Evolutionary conservation across 495 filamentous ascomycete species (phyloP).

Genomic region (Podospora tetraspora): DNA sequence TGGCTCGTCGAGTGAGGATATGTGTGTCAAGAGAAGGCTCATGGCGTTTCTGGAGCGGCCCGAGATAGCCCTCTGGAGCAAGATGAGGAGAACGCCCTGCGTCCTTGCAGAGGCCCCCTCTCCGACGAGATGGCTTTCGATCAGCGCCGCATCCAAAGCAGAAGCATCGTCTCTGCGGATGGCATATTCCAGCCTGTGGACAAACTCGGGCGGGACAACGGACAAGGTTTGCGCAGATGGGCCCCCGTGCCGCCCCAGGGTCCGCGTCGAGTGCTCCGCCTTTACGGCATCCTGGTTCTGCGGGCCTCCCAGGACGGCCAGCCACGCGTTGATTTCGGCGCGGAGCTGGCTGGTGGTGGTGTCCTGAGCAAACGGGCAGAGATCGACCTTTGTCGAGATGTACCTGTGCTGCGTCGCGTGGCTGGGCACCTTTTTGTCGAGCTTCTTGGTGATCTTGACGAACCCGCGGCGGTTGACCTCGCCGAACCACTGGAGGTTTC

Average conservation of each 20-base stretch:
- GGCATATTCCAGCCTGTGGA: constrained; percentile 72
- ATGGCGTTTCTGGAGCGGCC: constrained; percentile 64
- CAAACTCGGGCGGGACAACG: constrained; percentile 57
- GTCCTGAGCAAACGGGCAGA: constrained; percentile 77
- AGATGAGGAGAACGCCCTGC: constrained; percentile 55
- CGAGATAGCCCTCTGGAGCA: constrained; percentile 79
- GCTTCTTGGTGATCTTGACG: constrained; percentile 95
- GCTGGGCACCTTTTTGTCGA: constrained; percentile 81
- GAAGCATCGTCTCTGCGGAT: constrained; percentile 67
- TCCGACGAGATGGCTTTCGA: constrained; percentile 51
- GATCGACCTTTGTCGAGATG: constrained; percentile 80
- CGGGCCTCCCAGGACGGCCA: constrained; percentile 70
- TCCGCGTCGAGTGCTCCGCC: constrained; percentile 65
- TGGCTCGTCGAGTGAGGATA: constrained; percentile 70
- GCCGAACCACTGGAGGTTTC: constrained; percentile 95
- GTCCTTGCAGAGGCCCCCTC: constrained; percentile 45
- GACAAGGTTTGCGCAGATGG: constrained; percentile 64
- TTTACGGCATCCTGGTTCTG: constrained; percentile 64
- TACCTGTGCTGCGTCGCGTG: constrained; percentile 73
- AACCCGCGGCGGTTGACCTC: constrained; percentile 95
- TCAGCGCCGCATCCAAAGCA: constrained; percentile 54
- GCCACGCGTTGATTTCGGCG: constrained; percentile 82
- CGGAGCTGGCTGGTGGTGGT: constrained; percentile 57
- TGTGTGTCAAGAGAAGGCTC: constrained; percentile 57
- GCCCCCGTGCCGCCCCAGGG: constrained; percentile 50